Conservation (phyloP, 768 basidiomycete genomes). For the Tephrocybe sp. region DNA sequence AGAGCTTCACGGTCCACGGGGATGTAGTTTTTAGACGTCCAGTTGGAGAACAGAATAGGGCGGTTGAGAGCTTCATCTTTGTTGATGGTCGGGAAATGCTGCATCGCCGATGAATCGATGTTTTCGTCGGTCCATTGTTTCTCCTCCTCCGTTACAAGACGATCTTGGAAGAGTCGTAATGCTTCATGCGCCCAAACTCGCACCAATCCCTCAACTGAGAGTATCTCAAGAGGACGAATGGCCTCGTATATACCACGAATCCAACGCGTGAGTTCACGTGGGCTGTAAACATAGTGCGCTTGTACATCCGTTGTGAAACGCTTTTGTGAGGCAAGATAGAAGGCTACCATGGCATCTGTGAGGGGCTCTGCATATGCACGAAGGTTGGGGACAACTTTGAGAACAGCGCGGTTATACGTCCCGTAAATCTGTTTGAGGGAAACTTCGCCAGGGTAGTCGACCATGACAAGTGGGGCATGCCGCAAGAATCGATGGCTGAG, state of each 20-base stretch:
- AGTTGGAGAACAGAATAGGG: conserved; percentile 97
- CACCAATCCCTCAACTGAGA: conserved; percentile 93
- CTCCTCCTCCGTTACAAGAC: conserved; percentile 91
- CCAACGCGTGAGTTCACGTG: conserved; percentile 98
- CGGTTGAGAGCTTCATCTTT: conserved; percentile 81
- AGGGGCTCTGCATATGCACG: conserved; percentile 92
- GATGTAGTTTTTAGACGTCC: conserved; percentile 97
- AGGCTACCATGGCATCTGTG: conserved; percentile 95
- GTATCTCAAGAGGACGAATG: conserved; percentile 88
- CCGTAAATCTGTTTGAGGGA: conserved; percentile 99
- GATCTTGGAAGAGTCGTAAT: conserved; percentile 95
- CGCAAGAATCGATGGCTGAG: conserved; percentile 96
- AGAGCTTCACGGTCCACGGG: conserved; percentile 92
- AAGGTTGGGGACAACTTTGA: conserved; percentile 94
- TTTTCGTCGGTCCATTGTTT: conserved; percentile 93
- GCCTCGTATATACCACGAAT: conserved; percentile 97
- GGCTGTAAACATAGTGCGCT: conserved; percentile 98
- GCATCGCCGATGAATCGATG: conserved; percentile 79
- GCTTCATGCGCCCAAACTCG: conserved; percentile 99
- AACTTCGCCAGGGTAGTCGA: conserved; percentile 96
- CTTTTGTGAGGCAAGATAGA: conserved; percentile 93
- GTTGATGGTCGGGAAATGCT: conserved; percentile 93
- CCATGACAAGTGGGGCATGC: conserved; percentile 97
- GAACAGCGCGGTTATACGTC: conserved; percentile 93
- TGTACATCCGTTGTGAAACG: conserved; percentile 96